Percentiles rank a stretch among this genome's conserved stretches.
Conservation (phyloP, 495 filamentous ascomycete species). For the Trichocladium uniseriatum region DNA sequence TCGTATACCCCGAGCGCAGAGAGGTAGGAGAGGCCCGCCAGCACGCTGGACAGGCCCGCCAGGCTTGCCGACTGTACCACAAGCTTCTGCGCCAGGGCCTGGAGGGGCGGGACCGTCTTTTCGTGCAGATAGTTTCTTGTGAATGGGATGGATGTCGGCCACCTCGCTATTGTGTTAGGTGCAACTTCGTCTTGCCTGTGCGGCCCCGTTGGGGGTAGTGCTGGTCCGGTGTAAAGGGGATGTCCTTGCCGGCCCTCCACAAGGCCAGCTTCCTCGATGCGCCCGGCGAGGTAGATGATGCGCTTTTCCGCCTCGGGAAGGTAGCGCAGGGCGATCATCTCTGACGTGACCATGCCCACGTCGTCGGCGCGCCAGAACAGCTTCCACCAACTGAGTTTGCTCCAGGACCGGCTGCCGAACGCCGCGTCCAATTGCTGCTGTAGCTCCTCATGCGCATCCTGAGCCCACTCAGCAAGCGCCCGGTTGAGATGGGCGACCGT, state of each 20-base stretch:
- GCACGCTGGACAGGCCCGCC: constrained; percentile 49
- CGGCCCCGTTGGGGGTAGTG: background rate
- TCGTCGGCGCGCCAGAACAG: constrained; percentile 92
- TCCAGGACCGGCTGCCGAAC: constrained; percentile 62
- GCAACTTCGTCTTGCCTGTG: background rate
- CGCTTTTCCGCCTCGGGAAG: constrained; percentile 64
- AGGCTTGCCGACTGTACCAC: constrained; percentile 65
- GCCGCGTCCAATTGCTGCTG: constrained; percentile 65
- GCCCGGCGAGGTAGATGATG: constrained; percentile 71
- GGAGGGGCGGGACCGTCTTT: constrained; percentile 61
- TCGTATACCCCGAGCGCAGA: constrained; percentile 57
- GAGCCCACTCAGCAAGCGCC: constrained; percentile 61
- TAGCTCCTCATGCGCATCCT: constrained; percentile 72
- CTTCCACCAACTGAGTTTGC: constrained; percentile 81
- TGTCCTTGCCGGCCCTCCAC: constrained; percentile 4
- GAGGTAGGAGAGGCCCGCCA: constrained; percentile 61
- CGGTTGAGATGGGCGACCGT: constrained; percentile 43
- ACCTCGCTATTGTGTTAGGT: constrained; percentile 14
- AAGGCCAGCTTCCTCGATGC: constrained; percentile 54
- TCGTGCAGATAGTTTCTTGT: constrained; percentile 52
- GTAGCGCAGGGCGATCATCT: constrained; percentile 66
- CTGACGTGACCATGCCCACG: constrained; percentile 67
- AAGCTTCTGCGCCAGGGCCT: constrained; percentile 69
- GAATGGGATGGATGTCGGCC: constrained; percentile 44
- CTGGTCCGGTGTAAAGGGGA: constrained; percentile 12